phyloP scores from a whole-genome alignment of 345 rosid genomes.

The Gossypium rotundifolium region DNA sequence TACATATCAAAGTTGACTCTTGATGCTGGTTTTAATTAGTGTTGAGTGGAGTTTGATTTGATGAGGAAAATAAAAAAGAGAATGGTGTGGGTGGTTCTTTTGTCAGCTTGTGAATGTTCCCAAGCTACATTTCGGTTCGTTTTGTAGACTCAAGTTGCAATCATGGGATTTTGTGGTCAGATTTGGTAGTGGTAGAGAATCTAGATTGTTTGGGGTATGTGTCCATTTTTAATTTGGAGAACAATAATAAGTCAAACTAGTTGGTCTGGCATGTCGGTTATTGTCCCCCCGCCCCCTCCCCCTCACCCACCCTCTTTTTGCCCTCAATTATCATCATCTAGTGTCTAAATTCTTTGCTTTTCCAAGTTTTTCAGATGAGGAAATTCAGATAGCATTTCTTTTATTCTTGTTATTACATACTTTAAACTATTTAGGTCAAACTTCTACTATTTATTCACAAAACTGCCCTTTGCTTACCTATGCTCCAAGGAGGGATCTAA shows the following conservation, averaged over 20 bases:
- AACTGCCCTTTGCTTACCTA: neutral
- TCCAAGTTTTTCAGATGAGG: neutral
- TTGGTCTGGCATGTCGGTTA: neutral
- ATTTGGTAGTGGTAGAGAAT: conserved; percentile 9
- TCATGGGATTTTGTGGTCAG: neutral
- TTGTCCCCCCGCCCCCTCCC: neutral
- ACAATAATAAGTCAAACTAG: conserved; percentile 8
- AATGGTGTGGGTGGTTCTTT: neutral
- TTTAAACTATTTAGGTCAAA: neutral
- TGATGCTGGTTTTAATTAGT: neutral
- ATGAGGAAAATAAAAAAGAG: neutral
- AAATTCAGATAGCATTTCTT: neutral
- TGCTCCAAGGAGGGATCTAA: neutral
- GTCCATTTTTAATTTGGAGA: neutral
- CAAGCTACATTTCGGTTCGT: neutral
- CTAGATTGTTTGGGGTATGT: neutral
- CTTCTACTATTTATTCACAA: neutral
- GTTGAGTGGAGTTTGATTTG: neutral
- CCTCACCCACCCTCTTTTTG: neutral
- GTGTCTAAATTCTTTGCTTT: neutral
- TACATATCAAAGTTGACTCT: conserved; percentile 18
- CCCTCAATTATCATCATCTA: neutral
- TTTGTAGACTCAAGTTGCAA: neutral
- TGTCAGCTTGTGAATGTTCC: neutral
- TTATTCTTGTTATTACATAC: neutral